These are phyloP conservation scores for Capsicum baccatum DNA, from an alignment of 257 asterid genomes.

Conservation along the genomic window DNA sequence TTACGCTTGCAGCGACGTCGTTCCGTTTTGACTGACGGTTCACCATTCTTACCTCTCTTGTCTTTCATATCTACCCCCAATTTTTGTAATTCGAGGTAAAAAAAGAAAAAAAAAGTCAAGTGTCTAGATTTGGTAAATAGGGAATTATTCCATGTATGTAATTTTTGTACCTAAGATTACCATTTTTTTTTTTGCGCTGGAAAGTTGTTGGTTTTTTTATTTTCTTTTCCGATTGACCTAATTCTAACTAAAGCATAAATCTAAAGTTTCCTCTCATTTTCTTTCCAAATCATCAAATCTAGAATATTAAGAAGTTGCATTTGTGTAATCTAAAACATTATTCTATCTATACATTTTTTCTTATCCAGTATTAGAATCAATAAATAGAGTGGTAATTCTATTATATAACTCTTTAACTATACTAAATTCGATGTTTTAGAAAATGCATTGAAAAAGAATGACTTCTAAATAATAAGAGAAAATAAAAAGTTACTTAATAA, in stretches of 20 bases:
- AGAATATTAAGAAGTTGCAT: not conserved
- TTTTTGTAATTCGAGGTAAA: constrained; percentile 23
- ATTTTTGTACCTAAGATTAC: constrained; percentile 44
- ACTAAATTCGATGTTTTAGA: too few relatives aligned
- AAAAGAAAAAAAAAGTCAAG: not conserved
- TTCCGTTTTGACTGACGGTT: constrained; percentile 53
- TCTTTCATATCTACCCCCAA: not conserved
- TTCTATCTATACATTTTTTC: too few relatives aligned
- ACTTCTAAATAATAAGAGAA: too few relatives aligned
- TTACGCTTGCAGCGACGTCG: constrained; percentile 79
- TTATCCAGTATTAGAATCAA: too few relatives aligned
- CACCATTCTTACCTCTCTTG: not conserved
- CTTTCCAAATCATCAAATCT: not conserved
- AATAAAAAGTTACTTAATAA: too few relatives aligned
- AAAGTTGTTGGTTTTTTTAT: not conserved
- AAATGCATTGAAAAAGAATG: too few relatives aligned
- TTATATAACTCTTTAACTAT: too few relatives aligned
- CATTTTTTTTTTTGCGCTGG: constrained; percentile 24
- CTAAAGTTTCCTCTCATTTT: not conserved
- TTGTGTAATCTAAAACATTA: too few relatives aligned
- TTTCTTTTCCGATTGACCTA: not conserved
- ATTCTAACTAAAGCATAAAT: not conserved
- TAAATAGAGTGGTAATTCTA: too few relatives aligned
- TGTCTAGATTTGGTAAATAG: constrained; percentile 42
- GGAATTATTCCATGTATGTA: constrained; percentile 40